Percentiles rank a stretch among this genome's conserved stretches.
These are phyloP conservation scores for Leccinellum luteum DNA, from an alignment of 768 basidiomycete species.

Conservation along the genomic window DNA sequence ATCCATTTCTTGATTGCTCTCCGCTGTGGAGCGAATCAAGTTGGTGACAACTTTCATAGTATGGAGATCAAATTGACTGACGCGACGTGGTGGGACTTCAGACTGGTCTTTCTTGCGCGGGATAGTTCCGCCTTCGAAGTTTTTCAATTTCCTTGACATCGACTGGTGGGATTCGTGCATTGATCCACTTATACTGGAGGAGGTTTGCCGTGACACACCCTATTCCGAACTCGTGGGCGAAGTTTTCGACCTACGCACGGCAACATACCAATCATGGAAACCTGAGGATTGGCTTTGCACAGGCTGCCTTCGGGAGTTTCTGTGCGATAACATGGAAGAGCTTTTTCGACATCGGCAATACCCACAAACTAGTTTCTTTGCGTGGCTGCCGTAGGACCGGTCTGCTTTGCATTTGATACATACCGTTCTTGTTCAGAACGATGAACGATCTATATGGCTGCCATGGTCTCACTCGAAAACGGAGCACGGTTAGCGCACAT, in stretches of 20 bases:
- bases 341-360: neutral
- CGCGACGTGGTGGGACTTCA: neutral
- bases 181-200: neutral
- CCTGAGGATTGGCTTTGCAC: constrained; percentile 12
- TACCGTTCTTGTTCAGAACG: neutral
- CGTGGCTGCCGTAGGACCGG: neutral
- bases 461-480: neutral
- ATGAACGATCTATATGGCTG: neutral
- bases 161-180: constrained; percentile 14
- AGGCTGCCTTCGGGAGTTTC: constrained; percentile 6
- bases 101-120: constrained; percentile 19
- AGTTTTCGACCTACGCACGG: constrained; percentile 2
- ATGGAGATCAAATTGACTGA: neutral
- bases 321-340: constrained; percentile 7
- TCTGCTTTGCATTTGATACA: neutral
- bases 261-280: constrained; percentile 4
- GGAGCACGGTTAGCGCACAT: no score
- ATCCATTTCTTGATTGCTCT: neutral
- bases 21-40: constrained; percentile 12
- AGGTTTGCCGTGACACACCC: constrained; percentile 7
- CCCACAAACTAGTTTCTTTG: neutral
- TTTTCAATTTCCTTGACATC: constrained; percentile 11
- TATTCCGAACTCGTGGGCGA: constrained; percentile 5
- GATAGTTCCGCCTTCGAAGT: constrained; percentile 6
- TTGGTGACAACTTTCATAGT: constrained; percentile 1